phyloP scores from a whole-genome alignment of 148 eudicot genomes.

The Rhododendron simsii region DNA sequence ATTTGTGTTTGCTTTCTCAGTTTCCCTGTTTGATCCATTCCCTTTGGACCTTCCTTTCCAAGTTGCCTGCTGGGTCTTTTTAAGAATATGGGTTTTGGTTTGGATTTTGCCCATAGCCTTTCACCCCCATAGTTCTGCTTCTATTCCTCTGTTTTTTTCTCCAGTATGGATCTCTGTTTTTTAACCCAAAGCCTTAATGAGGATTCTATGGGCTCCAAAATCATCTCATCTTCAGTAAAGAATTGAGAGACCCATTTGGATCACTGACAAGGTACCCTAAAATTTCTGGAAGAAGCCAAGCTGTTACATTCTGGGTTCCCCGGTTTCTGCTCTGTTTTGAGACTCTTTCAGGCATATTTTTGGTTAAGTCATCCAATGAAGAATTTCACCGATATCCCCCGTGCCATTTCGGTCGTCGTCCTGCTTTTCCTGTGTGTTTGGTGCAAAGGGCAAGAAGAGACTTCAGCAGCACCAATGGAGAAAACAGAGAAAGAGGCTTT shows the following conservation, averaged over 20 bases:
- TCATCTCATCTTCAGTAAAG: neutral
- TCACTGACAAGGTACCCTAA: neutral
- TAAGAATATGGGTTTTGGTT: neutral
- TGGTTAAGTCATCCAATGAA: constrained; percentile 22
- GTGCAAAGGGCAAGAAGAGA: constrained; percentile 42
- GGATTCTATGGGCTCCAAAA: neutral
- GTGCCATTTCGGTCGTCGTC: constrained; percentile 17
- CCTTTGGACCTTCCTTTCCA: neutral
- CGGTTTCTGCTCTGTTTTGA: constrained; percentile 12
- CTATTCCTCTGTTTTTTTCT: neutral
- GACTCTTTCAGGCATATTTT: neutral
- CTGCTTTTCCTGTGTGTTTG: constrained; percentile 20
- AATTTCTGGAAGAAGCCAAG: neutral
- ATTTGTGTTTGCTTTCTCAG: neutral
- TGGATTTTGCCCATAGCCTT: constrained; percentile 2
- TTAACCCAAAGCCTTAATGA: neutral
- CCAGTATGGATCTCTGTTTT: neutral
- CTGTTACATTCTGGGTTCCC: neutral
- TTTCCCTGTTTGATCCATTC: neutral
- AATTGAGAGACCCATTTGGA: neutral
- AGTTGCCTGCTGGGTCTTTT: neutral
- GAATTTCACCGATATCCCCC: constrained; percentile 5
- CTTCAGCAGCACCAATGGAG: constrained; percentile 50
- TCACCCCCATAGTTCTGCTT: neutral
- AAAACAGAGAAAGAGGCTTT: constrained; percentile 59